phyloP scores from a whole-genome alignment of 1,284 basidiomycete species.

The Singerocomus inundabilis region DNA sequence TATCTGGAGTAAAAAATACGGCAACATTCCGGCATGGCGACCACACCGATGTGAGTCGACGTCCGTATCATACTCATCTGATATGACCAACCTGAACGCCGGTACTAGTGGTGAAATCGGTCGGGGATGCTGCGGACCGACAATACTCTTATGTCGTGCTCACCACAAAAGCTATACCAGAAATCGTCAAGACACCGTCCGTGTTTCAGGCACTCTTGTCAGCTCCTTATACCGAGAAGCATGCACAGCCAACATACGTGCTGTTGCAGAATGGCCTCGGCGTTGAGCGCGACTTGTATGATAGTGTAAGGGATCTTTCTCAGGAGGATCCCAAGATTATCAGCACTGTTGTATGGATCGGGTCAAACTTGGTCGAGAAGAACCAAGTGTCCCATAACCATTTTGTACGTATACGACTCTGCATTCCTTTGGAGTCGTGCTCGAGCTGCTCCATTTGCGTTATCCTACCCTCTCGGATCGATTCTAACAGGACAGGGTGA shows the following conservation, averaged over 20 bases:
- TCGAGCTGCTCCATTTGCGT: neutral
- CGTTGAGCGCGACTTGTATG: conserved; percentile 67
- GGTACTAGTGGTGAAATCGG: conserved; percentile 51
- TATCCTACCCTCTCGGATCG: neutral
- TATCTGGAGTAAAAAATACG: conserved; percentile 60
- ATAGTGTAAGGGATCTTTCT: conserved; percentile 44
- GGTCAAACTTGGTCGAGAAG: conserved; percentile 46
- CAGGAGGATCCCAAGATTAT: conserved; percentile 50
- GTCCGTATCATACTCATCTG: neutral
- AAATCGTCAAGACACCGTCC: conserved; percentile 55
- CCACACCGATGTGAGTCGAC: conserved; percentile 55
- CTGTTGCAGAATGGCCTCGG: conserved; percentile 78
- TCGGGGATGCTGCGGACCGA: conserved; percentile 58
- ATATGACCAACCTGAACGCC: neutral
- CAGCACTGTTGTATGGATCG: conserved; percentile 54
- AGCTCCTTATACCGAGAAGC: conserved; percentile 44
- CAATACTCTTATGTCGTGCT: conserved; percentile 67
- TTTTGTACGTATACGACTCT: conserved; percentile 40
- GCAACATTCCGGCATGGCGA: conserved; percentile 54
- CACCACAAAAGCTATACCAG: conserved; percentile 74
- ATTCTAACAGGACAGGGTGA: conserved; percentile 45
- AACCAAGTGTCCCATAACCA: conserved; percentile 51
- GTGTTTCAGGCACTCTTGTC: conserved; percentile 61
- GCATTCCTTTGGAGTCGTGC: neutral
- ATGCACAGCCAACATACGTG: conserved; percentile 60